These are phyloP conservation scores for Ophiostoma ulmi DNA, from an alignment of 2,329 filamentous ascomycete genomes.

Conservation along the genomic window DNA sequence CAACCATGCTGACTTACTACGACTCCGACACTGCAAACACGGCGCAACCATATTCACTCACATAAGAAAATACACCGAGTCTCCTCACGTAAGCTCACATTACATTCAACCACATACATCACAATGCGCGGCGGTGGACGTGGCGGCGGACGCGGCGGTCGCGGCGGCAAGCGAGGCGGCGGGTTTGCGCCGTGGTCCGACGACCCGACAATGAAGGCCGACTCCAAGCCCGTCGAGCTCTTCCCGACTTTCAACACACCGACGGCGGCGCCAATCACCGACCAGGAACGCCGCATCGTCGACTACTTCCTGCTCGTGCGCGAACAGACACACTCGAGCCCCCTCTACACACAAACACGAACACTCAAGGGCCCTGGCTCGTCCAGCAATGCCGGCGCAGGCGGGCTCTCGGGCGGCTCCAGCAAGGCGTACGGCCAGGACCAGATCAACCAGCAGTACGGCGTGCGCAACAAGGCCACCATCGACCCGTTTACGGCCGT, in stretches of 20 bases:
- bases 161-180: conserved; percentile 42
- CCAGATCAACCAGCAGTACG: conserved; percentile 55
- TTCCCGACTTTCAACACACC: conserved; percentile 48
- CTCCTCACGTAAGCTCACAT: neutral
- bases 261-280: conserved; percentile 40
- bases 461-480: conserved; percentile 50
- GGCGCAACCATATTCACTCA: neutral
- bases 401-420: conserved; percentile 27
- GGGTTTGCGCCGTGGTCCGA: conserved; percentile 48
- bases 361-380: conserved; percentile 31
- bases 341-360: conserved; percentile 54
- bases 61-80: neutral
- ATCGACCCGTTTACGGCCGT: conserved; percentile 55
- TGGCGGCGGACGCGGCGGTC: conserved; percentile 44
- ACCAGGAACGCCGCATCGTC: conserved; percentile 44
- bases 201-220: conserved; percentile 45
- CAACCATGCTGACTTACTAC: neutral
- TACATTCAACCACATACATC: neutral
- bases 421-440: conserved; percentile 48
- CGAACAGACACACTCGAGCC: conserved; percentile 50
- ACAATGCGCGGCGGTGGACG: conserved; percentile 30
- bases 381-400: conserved; percentile 30
- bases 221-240: conserved; percentile 55
- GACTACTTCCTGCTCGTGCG: conserved; percentile 52
- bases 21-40: neutral